phyloP scores from a whole-genome alignment of 2,329 filamentous ascomycete species.

The Lithohypha guttulata region DNA sequence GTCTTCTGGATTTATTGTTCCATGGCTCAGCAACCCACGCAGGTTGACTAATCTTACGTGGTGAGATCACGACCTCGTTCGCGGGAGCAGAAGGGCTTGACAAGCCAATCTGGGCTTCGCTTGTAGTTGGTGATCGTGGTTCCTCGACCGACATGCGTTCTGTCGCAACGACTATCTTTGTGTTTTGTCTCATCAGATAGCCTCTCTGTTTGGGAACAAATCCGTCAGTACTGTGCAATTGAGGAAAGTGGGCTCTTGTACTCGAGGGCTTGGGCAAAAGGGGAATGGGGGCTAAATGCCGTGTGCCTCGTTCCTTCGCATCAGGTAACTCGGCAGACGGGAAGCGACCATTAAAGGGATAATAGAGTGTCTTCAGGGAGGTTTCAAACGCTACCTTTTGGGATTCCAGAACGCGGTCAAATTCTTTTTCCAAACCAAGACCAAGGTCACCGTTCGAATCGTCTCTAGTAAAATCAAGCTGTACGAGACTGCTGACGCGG shows the following conservation, averaged over 20 bases:
- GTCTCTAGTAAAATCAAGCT: conserved; percentile 71
- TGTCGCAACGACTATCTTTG: conserved; percentile 89
- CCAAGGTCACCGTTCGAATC: conserved; percentile 56
- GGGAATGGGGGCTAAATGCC: conserved; percentile 15
- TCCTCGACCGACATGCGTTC: conserved; percentile 55
- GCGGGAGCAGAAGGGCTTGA: conserved; percentile 25
- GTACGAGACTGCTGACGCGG: conserved; percentile 64
- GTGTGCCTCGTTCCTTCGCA: conserved; percentile 12
- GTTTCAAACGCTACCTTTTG: conserved; percentile 74
- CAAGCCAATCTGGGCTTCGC: conserved; percentile 31
- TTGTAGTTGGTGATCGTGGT: conserved; percentile 19
- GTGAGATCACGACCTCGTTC: conserved; percentile 37
- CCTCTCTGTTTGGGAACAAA: conserved; percentile 68
- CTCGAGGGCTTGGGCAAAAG: conserved; percentile 16
- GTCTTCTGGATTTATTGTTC: conserved; percentile 68
- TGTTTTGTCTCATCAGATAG: conserved; percentile 97
- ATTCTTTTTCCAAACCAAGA: conserved; percentile 80
- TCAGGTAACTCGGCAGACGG: conserved; percentile 18
- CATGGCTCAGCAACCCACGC: conserved; percentile 96
- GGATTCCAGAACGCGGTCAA: conserved; percentile 86
- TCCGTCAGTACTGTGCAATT: conserved; percentile 50
- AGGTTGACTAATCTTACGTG: conserved; percentile 71
- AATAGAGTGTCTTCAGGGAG: conserved; percentile 31
- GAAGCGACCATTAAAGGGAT: conserved; percentile 22
- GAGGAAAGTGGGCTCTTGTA: conserved; percentile 11